Percentiles rank a stretch among this genome's conserved stretches.
These are phyloP conservation scores for Glycine tomentella DNA, from an alignment of 306 rosid species.

Conservation along the genomic window DNA sequence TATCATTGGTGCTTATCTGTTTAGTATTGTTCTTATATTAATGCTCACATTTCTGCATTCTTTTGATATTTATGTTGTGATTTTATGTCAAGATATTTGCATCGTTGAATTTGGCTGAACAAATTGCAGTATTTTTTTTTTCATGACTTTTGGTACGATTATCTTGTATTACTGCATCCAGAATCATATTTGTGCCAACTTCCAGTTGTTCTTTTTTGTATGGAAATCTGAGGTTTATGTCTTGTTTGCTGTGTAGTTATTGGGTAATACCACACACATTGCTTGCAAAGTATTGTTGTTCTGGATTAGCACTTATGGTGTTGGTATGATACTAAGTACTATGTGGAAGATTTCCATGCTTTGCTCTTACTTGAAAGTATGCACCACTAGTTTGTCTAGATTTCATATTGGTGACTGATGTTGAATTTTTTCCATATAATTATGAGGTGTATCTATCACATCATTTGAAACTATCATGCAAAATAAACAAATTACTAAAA, in stretches of 20 bases:
- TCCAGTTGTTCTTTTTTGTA: constrained; percentile 13
- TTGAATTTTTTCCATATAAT: neutral
- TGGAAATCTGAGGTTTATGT: constrained; percentile 25
- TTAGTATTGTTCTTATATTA: neutral
- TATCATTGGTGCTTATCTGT: constrained; percentile 8
- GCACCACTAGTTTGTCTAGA: neutral
- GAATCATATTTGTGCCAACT: constrained; percentile 22
- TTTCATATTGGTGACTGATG: constrained; percentile 7
- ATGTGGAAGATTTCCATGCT: constrained; percentile 26
- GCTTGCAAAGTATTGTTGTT: neutral
- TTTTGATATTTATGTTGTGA: neutral
- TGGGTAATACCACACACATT: constrained; percentile 3
- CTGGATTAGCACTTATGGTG: constrained; percentile 11
- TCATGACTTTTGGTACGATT: neutral
- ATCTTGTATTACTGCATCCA: constrained; percentile 3
- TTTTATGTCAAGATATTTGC: constrained; percentile 24
- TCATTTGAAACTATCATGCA: constrained; percentile 27
- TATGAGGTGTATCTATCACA: constrained; percentile 27
- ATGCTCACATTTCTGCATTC: constrained; percentile 1
- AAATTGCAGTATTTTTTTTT: neutral
- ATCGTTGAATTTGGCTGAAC: constrained; percentile 12
- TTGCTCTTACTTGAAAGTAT: constrained; percentile 39
- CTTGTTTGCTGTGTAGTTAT: constrained; percentile 7
- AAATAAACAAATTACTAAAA: neutral
- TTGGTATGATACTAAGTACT: constrained; percentile 6